Evolutionary conservation across 805 yeast species (phyloP).

Genomic region (Wickerhamia fluorescens): DNA sequence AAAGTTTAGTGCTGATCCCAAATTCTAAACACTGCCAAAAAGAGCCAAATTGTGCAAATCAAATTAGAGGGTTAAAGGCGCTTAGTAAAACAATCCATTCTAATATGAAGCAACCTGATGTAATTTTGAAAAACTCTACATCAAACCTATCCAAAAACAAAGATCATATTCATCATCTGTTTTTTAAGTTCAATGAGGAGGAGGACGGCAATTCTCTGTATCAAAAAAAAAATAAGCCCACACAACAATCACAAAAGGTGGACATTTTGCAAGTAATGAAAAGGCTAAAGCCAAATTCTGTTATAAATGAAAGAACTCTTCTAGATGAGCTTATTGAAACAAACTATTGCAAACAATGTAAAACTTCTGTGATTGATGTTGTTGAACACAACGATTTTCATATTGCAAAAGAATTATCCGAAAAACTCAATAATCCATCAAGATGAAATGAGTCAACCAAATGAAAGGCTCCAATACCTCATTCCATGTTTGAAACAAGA

Average conservation of each 20-base stretch:
- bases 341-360: constrained; percentile 23
- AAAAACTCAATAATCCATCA: constrained; percentile 23
- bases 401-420: constrained; percentile 43
- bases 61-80: constrained; percentile 1
- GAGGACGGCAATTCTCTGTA: too few species aligned
- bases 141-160: too few species aligned
- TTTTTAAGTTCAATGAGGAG: too few species aligned
- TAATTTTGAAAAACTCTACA: too few species aligned
- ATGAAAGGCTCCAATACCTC: neutral
- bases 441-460: neutral
- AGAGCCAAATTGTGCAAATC: neutral
- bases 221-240: too few species aligned
- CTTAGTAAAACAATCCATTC: neutral
- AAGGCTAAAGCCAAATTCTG: constrained; percentile 2
- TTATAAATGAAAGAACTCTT: constrained; percentile 1
- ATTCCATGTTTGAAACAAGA: constrained; percentile 41
- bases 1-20: neutral
- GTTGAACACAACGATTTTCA: constrained; percentile 52
- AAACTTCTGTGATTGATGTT: constrained; percentile 19
- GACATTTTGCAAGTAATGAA: constrained; percentile 7
- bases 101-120: too few species aligned
- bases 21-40: neutral
- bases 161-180: too few species aligned
- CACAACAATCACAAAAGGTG: too few species aligned
- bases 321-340: constrained; percentile 12